A percentile compares a stretch with the other conserved stretches of the same genome.
Evolutionary conservation across 1,284 basidiomycete species (phyloP).

Genomic region (Naganishia albida): DNA sequence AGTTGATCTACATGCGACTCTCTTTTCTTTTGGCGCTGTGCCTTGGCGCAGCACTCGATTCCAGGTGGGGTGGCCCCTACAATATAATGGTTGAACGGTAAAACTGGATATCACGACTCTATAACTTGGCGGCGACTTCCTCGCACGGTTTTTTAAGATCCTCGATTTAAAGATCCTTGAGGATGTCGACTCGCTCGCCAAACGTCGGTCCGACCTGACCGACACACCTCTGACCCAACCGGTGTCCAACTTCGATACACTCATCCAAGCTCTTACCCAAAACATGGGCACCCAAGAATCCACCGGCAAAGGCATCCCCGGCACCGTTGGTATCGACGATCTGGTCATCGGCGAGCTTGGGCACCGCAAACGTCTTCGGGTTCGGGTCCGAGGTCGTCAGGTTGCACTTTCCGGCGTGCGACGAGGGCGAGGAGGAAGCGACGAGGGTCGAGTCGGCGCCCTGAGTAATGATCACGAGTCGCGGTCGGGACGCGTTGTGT

Average conservation of each 20-base stretch:
- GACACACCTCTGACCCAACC: constrained; percentile 84
- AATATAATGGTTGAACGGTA: constrained; percentile 26
- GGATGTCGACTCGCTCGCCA: constrained; percentile 23
- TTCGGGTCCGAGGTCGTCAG: constrained; percentile 49
- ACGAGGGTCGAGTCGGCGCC: constrained; percentile 80
- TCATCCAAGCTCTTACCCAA: constrained; percentile 78
- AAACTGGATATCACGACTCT: not conserved
- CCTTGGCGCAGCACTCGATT: not conserved
- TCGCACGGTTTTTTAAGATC: not conserved
- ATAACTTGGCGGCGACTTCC: not conserved
- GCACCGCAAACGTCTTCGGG: constrained; percentile 64
- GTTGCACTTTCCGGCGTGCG: constrained; percentile 40
- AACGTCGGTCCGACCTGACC: constrained; percentile 58
- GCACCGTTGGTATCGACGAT: constrained; percentile 99
- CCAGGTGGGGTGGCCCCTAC: constrained; percentile 24
- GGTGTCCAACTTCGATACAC: constrained; percentile 83
- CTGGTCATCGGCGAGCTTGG: constrained; percentile 64
- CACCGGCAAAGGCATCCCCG: constrained; percentile 99
- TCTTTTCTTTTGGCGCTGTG: not conserved
- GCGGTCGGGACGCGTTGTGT: constrained; percentile 69
- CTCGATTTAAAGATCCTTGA: constrained; percentile 17
- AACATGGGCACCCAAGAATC: constrained; percentile 84
- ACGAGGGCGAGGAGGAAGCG: constrained; percentile 64
- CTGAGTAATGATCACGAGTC: constrained; percentile 89
- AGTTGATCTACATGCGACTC: constrained; percentile 27